phyloP scores from a whole-genome alignment of 2,329 filamentous ascomycete genomes.

The Penicillium sp. region DNA sequence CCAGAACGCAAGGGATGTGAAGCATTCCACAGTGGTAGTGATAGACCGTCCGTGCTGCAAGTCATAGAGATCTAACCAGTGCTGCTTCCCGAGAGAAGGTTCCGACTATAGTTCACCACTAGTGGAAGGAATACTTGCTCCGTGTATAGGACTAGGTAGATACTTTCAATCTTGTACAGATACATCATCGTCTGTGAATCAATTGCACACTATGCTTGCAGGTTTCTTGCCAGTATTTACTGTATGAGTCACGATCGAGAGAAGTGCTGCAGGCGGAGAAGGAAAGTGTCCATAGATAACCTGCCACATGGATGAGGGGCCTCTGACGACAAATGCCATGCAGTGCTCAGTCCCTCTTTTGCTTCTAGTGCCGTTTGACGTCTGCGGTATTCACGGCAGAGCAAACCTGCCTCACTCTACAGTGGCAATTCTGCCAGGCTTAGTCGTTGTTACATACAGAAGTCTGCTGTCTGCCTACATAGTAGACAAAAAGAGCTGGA shows the following conservation, averaged over 20 bases:
- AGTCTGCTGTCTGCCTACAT: slow-evolving; percentile 3
- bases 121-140: background rate
- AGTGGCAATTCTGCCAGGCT: slow-evolving; percentile 10
- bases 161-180: slow-evolving; percentile 1
- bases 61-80: slow-evolving; percentile 20
- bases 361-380: slow-evolving; percentile 10
- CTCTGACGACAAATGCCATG: slow-evolving; percentile 7
- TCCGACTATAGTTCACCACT: background rate
- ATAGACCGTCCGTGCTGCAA: slow-evolving; percentile 21
- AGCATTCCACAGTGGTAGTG: slow-evolving; percentile 11
- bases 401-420: slow-evolving; percentile 2
- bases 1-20: slow-evolving; percentile 22
- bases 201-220: background rate
- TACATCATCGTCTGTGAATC: background rate
- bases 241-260: slow-evolving; percentile 5
- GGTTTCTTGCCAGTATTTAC: background rate
- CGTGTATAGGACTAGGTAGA: background rate
- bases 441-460: background rate
- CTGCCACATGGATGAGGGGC: slow-evolving; percentile 18
- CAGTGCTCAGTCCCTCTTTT: slow-evolving; percentile 11
- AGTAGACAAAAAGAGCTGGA: background rate
- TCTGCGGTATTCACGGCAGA: background rate
- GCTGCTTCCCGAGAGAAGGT: background rate
- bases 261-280: slow-evolving; percentile 9
- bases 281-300: slow-evolving; percentile 15